Base-by-base conservation (phyloP, 495 filamentous ascomycete genomes). In the Xylaria grammica region DNA sequence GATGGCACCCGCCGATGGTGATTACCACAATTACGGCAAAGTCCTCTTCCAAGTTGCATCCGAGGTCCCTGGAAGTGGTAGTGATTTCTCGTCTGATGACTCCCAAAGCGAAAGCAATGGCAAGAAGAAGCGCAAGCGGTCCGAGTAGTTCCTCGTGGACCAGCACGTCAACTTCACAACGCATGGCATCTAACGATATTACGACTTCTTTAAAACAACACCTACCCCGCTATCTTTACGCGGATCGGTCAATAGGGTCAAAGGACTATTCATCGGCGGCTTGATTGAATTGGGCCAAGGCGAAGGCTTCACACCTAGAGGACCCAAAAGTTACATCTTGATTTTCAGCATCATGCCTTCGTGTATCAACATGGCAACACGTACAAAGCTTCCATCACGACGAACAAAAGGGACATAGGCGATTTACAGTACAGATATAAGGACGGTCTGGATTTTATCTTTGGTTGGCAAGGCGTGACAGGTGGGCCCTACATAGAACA, bases 51-150 rank as follows among this genome's bases (percentile, higher is more conserved):
- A 91, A 72, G 85, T 91, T 32, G 88, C 91, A 30, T 82, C 87
- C 63, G 87, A 89, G 63, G 82, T 87, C 46, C 84, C 87, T 38
- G 89, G 86, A 27, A 89, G 87, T 67, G 69, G 66, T 7, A 81
- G 79, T 65, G 86, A 85, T 19, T 76, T 77, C 19, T 83, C 82
- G 10, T 84, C 83, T 4, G 81, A 82, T 27, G 82, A 86, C 58
- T 84, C 83, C 20, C 81, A 82, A 45, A 79, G 76, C 72, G 79
- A 82, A 48, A 75, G 75, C 61, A 78, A 83, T 57, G 74, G 81
- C 69, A 79, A 79, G 70, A 92, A 91, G 86, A 94, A 93, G 87
- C 85, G 90, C 77, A 93, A 92, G 87, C 86, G 91, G 66, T 72
- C 75, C 48, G 81, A 84, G 32, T 86, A 79, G 36, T 53, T 60